Conservation (phyloP, 108 stramenopile genomes). For the Phaeodactylum tricornutum region DNA sequence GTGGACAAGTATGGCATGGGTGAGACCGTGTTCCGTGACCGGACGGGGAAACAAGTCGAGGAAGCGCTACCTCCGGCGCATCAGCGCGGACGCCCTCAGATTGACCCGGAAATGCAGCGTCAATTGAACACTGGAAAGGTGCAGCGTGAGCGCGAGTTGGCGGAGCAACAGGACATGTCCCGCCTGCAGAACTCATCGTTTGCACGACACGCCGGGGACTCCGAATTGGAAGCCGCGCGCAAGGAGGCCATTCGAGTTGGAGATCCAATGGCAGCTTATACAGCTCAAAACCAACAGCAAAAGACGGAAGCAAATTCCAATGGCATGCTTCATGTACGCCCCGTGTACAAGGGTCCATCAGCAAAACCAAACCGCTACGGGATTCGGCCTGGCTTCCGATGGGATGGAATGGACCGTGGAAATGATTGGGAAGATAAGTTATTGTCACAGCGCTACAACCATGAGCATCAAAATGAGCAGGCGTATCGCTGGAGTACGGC, state of each 20-base stretch:
- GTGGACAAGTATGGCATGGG: slow-evolving; percentile 49
- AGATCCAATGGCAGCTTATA: slow-evolving; percentile 92
- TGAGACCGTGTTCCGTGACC: slow-evolving; percentile 80
- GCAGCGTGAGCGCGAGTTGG: slow-evolving; percentile 61
- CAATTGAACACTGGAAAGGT: slow-evolving; percentile 35
- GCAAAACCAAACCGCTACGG: slow-evolving; percentile 90
- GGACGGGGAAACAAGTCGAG: slow-evolving; percentile 22
- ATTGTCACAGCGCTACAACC: slow-evolving; percentile 38
- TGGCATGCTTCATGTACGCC: slow-evolving; percentile 14
- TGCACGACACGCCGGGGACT: slow-evolving; percentile 72
- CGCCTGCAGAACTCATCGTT: slow-evolving; percentile 51
- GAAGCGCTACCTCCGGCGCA: slow-evolving; percentile 7
- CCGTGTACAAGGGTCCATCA: slow-evolving; percentile 91
- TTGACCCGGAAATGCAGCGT: slow-evolving; percentile 10
- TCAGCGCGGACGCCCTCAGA: background rate
- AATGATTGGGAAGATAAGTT: slow-evolving; percentile 92
- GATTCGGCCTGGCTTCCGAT: slow-evolving; percentile 93
- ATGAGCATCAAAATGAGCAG: slow-evolving; percentile 52
- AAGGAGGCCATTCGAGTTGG: slow-evolving; percentile 71
- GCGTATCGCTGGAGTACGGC: slow-evolving; percentile 61
- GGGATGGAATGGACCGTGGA: slow-evolving; percentile 96
- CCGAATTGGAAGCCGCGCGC: slow-evolving; percentile 44
- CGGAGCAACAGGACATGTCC: slow-evolving; percentile 30
- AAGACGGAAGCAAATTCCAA: slow-evolving; percentile 10
- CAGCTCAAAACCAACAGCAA: slow-evolving; percentile 24